Base-by-base conservation (phyloP, 768 basidiomycete species). In the Panaeolus cyanescens region DNA sequence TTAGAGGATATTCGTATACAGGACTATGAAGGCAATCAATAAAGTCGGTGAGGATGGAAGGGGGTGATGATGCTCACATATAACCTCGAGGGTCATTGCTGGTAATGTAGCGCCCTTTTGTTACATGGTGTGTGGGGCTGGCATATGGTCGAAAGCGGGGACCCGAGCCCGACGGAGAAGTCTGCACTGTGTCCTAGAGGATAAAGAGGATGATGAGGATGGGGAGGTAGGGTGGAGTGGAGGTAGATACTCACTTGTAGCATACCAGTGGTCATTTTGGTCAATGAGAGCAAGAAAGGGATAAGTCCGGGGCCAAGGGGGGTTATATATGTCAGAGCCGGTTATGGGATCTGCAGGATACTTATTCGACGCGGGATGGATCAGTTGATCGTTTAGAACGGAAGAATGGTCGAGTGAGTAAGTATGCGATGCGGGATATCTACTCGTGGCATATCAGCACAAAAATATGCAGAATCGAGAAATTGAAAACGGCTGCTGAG, bases 61-160 rank as follows among this genome's bases (percentile, higher is more conserved):
- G 39, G 32, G 55, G 1, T 31, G 45, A 32, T 32, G 40, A 28
- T 25, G 75, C 90, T 67, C 60, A 94, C 92, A 95, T 93, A 76
- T 94, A 95, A 15, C 92, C 92, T 68, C 92, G 79, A 25, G 91
- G 89, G 77, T 95, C 93, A 68, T 93, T 94, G 75, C 89, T 90
- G 30, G 92, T 95, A 71, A 94, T 95, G 74, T 94, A 95, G 25
- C 93, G 84, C 61, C 90, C 90, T 73, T 92, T 93, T 3, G 87
- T 89, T 61, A 93, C 92, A 72, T 91, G 88, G 74, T 93, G 91
- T 66, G 84, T 84, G 2, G 89, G 78, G 69, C 88, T 91, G 13
- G 89, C 85, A 67, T 86, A 93, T 25, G 91, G 91, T 58, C 88
- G 83, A 70, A 84, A 84, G 54, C 81, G 76, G 9, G 82, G 79